Base-by-base conservation (phyloP, 306 rosid species). In the Vicia faba region DNA sequence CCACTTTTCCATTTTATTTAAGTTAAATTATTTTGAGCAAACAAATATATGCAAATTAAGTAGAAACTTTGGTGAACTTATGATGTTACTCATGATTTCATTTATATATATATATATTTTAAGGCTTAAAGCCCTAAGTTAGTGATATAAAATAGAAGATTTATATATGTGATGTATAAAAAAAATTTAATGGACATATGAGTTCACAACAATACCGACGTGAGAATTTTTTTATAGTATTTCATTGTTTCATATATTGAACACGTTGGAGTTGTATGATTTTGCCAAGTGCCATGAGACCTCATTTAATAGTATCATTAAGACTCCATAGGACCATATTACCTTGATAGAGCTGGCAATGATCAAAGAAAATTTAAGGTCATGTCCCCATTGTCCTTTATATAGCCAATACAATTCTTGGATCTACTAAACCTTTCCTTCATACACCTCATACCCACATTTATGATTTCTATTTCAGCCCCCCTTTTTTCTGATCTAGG, bases 301-400 rank as follows among this genome's bases (percentile, higher is more conserved):
- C 33, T 57, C 18, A 78, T 75, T 80, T 40, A 84, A 80, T 63
- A 80, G 55, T 74, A 68, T 59, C 73, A 76, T 84, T 46, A 86
- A 74, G 84, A 69, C 67, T 69, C 57, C 15, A 68, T 10, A 79
- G 92, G 92, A 86, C 96, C 92, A 68, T 50, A 77, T 75, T 36
- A 14, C 12, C 13, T 62, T 40, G 55, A 48, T 29, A 82, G 82
- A 82, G 96, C 88, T 89, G 88, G 88, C 90, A 79, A 49, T 43
- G 73, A 77, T 81, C n/a, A 76, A 84, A 45, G 61, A 29, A 76
- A 60, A 81, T 83, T 85, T 60, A 85, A 77, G 76, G 69, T 5
- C 67, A 53, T 82, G 89, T 79, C 87, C 95, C 88, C 85, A 73
- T 57, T 73, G 78, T 81, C 78, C 86, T 72, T 76, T 11, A 16